phyloP scores from a whole-genome alignment of 106 monocot genomes.

The Vanilla planifolia region DNA sequence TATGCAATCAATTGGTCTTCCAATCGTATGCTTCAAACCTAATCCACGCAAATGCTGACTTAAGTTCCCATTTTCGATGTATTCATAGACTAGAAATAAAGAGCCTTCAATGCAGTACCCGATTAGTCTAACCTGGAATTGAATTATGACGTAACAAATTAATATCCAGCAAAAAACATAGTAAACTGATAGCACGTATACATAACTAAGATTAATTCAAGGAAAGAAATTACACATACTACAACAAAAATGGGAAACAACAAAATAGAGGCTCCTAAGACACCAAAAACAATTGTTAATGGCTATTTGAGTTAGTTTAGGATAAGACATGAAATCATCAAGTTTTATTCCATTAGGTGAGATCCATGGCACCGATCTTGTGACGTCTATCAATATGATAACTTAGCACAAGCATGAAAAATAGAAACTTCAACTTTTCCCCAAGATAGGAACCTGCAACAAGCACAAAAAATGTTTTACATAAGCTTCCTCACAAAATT shows the following conservation, averaged over 20 bases:
- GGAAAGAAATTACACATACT: background rate
- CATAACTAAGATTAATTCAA: background rate
- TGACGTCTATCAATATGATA: too few species aligned
- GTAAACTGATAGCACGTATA: background rate
- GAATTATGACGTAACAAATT: background rate
- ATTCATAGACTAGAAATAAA: slow-evolving; percentile 85
- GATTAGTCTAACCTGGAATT: slow-evolving; percentile 79
- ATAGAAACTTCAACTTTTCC: too few species aligned
- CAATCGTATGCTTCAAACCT: slow-evolving; percentile 30
- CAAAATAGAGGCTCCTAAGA: too few species aligned
- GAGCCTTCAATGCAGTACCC: slow-evolving; percentile 77
- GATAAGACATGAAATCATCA: too few species aligned
- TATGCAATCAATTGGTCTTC: background rate
- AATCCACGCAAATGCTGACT: slow-evolving; percentile 67
- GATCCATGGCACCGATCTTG: too few species aligned
- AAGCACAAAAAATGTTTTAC: too few species aligned
- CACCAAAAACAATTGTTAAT: too few species aligned
- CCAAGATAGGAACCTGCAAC: too few species aligned
- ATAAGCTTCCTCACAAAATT: too few species aligned
- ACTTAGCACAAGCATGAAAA: too few species aligned
- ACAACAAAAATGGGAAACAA: background rate
- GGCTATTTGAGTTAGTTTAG: too few species aligned
- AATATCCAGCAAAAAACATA: background rate
- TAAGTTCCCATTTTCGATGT: slow-evolving; percentile 86
- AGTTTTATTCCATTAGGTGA: too few species aligned